Base-by-base conservation (phyloP, 2,329 filamentous ascomycete genomes). In the Cytospora schulzeri region DNA sequence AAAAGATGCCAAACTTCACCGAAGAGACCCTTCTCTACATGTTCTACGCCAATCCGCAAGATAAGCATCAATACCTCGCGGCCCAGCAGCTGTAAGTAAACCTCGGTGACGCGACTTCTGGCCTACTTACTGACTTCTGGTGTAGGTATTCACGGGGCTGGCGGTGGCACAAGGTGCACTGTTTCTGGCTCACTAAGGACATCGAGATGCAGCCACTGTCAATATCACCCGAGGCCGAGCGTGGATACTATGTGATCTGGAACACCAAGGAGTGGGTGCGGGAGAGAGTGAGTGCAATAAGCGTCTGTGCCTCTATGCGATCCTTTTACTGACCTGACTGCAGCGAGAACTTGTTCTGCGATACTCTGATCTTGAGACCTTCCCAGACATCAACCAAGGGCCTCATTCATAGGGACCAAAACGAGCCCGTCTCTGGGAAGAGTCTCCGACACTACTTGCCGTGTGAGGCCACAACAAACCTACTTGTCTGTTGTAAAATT, bases 11-110 rank as follows among this genome's bases (percentile, higher is more conserved):
- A 50, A 88, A 83, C 68, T 89, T 90, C 75, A 89, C 88, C 69
- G 87, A 90, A 68, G 87, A 90, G 74, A 88, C 87, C 0, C 76
- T 90, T 56, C 86, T 90, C 74, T 88, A 85, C 82, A 89, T 90
- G 68, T 90, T 90, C 71, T 89, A 90, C 74, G 88, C 84, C 74
- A 88, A 85, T 66, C 85, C 87, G 9, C 79, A 82, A 53, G 87
- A 89, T 70, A 72, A 83, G 41, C 86, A 88, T 73, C 87, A 90
- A 72, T 83, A 87, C 56, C 77, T 88, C 76, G 87, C 87, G 3
- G 87, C 87, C 0, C 77, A 82, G 50, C 86, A 89, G 72, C 77
- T 90, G 86, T 89, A 76, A 76, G 85, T 69, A 38, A 11, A 28
- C 6, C 17, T 56, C 0, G 6, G 19, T 38, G 12, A 8, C 8